A percentile compares a stretch with the other conserved stretches of the same genome.
These are phyloP conservation scores for Podospora anserina DNA, from an alignment of 495 filamentous ascomycete species.

Conservation along the genomic window DNA sequence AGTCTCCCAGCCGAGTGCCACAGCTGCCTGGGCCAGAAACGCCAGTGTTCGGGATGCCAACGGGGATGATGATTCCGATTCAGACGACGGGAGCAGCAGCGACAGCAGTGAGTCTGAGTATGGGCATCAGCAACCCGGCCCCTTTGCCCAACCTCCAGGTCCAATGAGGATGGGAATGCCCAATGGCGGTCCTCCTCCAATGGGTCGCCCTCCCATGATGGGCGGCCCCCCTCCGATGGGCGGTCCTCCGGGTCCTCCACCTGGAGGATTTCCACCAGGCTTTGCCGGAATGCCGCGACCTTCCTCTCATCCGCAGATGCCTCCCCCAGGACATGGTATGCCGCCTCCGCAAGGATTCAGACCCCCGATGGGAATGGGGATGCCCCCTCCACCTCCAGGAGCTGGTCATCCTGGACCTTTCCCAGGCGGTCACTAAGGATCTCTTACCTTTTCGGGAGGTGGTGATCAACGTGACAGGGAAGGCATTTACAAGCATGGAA, in stretches of 20 bases:
- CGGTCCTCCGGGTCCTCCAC: slow-evolving; percentile 1
- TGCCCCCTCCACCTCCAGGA: neutral
- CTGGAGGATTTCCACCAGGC: neutral
- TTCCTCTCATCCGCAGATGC: neutral
- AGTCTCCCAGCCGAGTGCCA: neutral
- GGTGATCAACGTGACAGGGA: neutral
- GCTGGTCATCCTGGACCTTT: neutral
- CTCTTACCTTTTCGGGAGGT: too few species aligned
- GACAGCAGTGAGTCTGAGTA: neutral
- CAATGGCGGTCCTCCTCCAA: neutral
- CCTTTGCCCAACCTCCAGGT: neutral
- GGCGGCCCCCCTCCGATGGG: neutral
- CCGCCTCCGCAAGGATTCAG: neutral
- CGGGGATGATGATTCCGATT: slow-evolving; percentile 5
- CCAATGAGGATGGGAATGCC: slow-evolving; percentile 2
- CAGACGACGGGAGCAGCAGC: slow-evolving; percentile 8
- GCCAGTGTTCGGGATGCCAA: neutral
- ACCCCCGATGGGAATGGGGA: neutral
- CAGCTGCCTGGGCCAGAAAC: slow-evolving; percentile 5
- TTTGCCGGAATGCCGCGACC: neutral
- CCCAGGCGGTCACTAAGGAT: neutral
- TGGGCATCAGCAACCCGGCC: neutral
- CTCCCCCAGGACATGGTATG: neutral
- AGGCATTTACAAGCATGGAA: neutral
- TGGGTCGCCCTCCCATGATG: slow-evolving; percentile 1